Conservation (phyloP, 2,329 filamentous ascomycete species). For the Penicillium sp. region DNA sequence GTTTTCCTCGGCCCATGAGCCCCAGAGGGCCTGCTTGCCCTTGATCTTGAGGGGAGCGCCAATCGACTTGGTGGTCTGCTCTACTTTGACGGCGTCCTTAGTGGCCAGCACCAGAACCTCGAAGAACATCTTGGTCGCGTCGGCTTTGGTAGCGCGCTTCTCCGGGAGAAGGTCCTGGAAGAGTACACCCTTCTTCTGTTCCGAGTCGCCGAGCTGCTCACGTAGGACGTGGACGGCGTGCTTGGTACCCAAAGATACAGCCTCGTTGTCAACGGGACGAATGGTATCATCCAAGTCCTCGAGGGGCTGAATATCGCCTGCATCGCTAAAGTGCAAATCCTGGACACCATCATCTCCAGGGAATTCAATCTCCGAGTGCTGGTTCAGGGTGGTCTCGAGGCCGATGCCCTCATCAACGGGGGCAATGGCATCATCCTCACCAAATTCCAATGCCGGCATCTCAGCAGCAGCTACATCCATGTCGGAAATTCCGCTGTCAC, state of each 20-base stretch:
- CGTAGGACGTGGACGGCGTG: slow-evolving; percentile 93
- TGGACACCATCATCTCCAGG: slow-evolving; percentile 57
- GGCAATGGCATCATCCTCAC: slow-evolving; percentile 61
- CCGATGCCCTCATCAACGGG: slow-evolving; percentile 51
- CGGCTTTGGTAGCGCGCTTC: slow-evolving; percentile 72
- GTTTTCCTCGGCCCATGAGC: slow-evolving; percentile 80
- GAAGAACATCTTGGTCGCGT: slow-evolving; percentile 99
- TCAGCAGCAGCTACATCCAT: slow-evolving; percentile 67
- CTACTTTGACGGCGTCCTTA: slow-evolving; percentile 96
- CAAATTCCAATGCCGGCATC: slow-evolving; percentile 61
- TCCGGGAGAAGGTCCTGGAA: slow-evolving; percentile 93
- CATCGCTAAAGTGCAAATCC: slow-evolving; percentile 45
- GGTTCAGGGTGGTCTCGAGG: slow-evolving; percentile 46
- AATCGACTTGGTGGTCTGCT: slow-evolving; percentile 70
- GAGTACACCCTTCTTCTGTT: slow-evolving; percentile 74
- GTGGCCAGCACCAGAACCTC: slow-evolving; percentile 93
- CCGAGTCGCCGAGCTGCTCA: slow-evolving; percentile 70
- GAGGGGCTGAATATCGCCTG: slow-evolving; percentile 47
- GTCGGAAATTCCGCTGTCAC: slow-evolving; percentile 81
- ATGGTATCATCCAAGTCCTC: slow-evolving; percentile 77
- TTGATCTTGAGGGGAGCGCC: slow-evolving; percentile 79
- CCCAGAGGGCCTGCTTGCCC: slow-evolving; percentile 95
- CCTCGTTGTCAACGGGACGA: slow-evolving; percentile 78
- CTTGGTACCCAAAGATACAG: slow-evolving; percentile 86
- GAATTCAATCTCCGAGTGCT: slow-evolving; percentile 64